Percentiles rank a stretch among this genome's conserved stretches.
These are phyloP conservation scores for Penicillium aurantiogriseum DNA, from an alignment of 2,329 filamentous ascomycete genomes.

Conservation along the genomic window DNA sequence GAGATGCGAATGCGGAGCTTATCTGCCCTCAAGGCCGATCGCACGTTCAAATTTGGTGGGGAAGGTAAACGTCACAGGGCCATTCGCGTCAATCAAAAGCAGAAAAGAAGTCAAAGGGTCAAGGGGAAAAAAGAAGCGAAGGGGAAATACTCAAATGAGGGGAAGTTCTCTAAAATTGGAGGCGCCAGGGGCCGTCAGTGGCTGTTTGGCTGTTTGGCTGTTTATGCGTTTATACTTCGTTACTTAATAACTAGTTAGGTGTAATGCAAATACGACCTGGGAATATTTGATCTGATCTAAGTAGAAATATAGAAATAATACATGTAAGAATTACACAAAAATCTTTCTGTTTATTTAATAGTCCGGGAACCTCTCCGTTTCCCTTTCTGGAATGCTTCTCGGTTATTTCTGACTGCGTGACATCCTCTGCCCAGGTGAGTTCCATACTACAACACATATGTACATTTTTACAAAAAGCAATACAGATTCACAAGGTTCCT, in stretches of 20 bases:
- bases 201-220: no score
- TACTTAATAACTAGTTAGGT: no score
- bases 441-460: background rate
- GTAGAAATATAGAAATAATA: background rate
- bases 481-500: background rate
- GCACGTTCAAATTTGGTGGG: slow-evolving; percentile 21
- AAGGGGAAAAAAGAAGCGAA: slow-evolving; percentile 1
- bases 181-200: slow-evolving; percentile 19
- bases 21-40: slow-evolving; percentile 30
- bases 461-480: no score
- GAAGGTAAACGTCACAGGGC: slow-evolving; percentile 21
- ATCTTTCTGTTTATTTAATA: background rate
- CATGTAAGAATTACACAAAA: background rate
- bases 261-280: background rate
- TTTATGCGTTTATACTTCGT: slow-evolving; percentile 15
- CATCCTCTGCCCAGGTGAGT: background rate
- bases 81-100: background rate
- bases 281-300: background rate
- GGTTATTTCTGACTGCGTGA: background rate
- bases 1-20: slow-evolving; percentile 32
- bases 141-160: slow-evolving; percentile 23
- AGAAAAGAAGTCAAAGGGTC: background rate
- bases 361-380: background rate
- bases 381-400: background rate
- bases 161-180: slow-evolving; percentile 22